Conservation (phyloP, 768 basidiomycete species). For the Coprinopsis strossmayeri region DNA sequence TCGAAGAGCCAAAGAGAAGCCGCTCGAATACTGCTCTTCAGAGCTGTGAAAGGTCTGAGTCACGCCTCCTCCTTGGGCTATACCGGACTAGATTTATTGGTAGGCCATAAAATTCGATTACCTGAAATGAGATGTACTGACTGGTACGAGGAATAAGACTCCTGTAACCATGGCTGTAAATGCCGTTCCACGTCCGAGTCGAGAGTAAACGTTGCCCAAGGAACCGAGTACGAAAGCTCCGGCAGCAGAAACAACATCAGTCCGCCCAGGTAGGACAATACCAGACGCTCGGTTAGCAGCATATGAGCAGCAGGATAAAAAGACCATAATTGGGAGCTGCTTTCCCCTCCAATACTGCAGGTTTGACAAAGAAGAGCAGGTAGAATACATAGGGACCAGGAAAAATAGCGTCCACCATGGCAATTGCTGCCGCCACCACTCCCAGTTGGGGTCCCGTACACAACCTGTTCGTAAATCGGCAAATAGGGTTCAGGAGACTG, state of each 20-base stretch:
- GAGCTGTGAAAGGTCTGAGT: constrained; percentile 54
- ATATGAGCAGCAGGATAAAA: constrained; percentile 71
- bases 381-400: constrained; percentile 73
- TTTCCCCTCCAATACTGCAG: constrained; percentile 64
- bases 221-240: constrained; percentile 75
- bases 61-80: constrained; percentile 69
- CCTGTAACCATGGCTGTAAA: constrained; percentile 91
- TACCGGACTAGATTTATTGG: constrained; percentile 57
- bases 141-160: constrained; percentile 87
- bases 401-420: constrained; percentile 79
- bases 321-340: constrained; percentile 72
- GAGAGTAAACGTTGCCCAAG: constrained; percentile 79
- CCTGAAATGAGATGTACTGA: constrained; percentile 37
- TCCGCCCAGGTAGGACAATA: constrained; percentile 53
- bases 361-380: constrained; percentile 68
- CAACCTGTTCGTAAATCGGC: constrained; percentile 49
- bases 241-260: constrained; percentile 70
- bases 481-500: constrained; percentile 17
- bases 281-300: constrained; percentile 62
- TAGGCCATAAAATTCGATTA: too few relatives aligned
- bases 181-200: constrained; percentile 69
- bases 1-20: constrained; percentile 72
- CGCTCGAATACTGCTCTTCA: constrained; percentile 65
- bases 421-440: constrained; percentile 71
- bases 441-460: constrained; percentile 65